Percentiles rank a stretch among this genome's conserved stretches.
These are phyloP conservation scores for Trypanosoma melophagium DNA, from an alignment of 208 protist species.

Conservation along the genomic window DNA sequence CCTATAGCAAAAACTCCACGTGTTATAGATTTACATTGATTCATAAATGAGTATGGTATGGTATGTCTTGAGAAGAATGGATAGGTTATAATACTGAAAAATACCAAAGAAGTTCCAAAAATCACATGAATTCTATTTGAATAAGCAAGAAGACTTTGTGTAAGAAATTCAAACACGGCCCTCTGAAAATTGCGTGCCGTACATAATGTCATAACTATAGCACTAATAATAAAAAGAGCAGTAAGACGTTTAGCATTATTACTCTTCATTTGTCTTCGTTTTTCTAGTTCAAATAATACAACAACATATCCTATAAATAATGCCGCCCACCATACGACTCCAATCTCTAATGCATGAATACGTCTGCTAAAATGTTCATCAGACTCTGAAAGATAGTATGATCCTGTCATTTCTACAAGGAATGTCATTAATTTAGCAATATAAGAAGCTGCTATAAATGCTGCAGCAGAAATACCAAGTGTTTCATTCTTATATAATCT, in stretches of 20 bases:
- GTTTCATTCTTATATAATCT: slow-evolving; percentile 67
- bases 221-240: slow-evolving; percentile 35
- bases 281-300: slow-evolving; percentile 53
- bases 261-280: slow-evolving; percentile 36
- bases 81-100: slow-evolving; percentile 57
- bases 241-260: slow-evolving; percentile 33
- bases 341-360: slow-evolving; percentile 24
- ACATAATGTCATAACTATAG: slow-evolving; percentile 36
- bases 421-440: slow-evolving; percentile 80
- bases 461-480: slow-evolving; percentile 41
- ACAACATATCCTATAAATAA: slow-evolving; percentile 54
- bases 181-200: slow-evolving; percentile 81
- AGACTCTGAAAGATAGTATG: slow-evolving; percentile 58
- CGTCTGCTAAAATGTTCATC: not conserved
- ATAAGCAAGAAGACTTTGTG: slow-evolving; percentile 63
- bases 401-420: slow-evolving; percentile 69
- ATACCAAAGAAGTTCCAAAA: slow-evolving; percentile 46
- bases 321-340: slow-evolving; percentile 48
- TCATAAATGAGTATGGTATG: slow-evolving; percentile 32
- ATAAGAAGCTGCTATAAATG: slow-evolving; percentile 68
- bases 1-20: slow-evolving; percentile 19
- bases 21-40: slow-evolving; percentile 10
- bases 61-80: slow-evolving; percentile 57
- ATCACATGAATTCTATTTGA: slow-evolving; percentile 60
- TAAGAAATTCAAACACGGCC: slow-evolving; percentile 77